Conservation (phyloP, 2,329 filamentous ascomycete genomes). For the Myriosclerotinia duriaeana region DNA sequence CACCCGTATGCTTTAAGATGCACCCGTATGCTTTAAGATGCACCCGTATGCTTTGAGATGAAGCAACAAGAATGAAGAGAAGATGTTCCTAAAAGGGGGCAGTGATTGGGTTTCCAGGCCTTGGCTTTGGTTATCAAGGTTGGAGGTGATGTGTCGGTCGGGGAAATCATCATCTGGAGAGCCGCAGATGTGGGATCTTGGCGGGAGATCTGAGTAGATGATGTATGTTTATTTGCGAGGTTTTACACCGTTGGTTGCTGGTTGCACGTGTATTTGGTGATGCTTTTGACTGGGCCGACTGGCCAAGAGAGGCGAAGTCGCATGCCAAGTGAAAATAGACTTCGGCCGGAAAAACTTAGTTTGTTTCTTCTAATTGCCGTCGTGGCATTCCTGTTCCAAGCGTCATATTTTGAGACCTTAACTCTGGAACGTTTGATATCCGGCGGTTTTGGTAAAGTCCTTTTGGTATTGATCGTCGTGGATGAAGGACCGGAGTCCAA, state of each 20-base stretch:
- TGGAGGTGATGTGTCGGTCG: slow-evolving; percentile 2
- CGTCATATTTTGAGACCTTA: slow-evolving; percentile 12
- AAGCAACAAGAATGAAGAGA: background rate
- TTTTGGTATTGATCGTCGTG: slow-evolving; percentile 9
- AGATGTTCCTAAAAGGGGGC: background rate
- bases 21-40: background rate
- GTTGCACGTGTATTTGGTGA: background rate
- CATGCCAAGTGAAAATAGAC: slow-evolving; percentile 22
- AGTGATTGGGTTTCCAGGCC: background rate
- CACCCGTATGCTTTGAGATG: background rate
- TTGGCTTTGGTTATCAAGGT: slow-evolving; percentile 9
- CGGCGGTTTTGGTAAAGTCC: background rate
- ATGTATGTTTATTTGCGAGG: background rate
- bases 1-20: background rate
- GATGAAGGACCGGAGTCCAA: background rate
- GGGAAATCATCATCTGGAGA: slow-evolving; percentile 13
- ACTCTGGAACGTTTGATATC: background rate
- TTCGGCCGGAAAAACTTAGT: background rate
- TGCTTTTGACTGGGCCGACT: background rate
- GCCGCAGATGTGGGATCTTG: slow-evolving; percentile 18
- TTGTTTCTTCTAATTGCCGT: background rate
- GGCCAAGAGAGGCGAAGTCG: slow-evolving; percentile 22
- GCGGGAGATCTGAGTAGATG: slow-evolving; percentile 3
- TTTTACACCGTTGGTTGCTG: background rate
- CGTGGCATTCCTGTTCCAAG: slow-evolving; percentile 17